A percentile compares a stretch with the other conserved stretches of the same genome.
phyloP scores from a whole-genome alignment of 495 filamentous ascomycete genomes.

The Penicillium parvum region DNA sequence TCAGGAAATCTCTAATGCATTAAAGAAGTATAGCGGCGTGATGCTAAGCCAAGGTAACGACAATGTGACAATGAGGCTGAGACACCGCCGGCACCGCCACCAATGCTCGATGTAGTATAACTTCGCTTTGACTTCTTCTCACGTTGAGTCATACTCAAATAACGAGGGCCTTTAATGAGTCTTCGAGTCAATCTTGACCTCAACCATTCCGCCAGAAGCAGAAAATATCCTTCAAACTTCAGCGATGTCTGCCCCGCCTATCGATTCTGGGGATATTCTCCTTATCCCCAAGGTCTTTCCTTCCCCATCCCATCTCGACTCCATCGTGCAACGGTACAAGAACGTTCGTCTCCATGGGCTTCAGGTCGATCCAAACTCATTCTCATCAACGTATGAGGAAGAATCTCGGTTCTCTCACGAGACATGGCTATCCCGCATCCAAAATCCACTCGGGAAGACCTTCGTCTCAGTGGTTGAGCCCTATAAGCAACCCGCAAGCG shows the following conservation, averaged over 20 bases:
- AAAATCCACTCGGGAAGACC: slow-evolving; percentile 40
- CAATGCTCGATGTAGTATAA: too few relatives aligned
- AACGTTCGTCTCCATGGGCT: slow-evolving; percentile 28
- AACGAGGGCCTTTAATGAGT: too few relatives aligned
- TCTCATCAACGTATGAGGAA: slow-evolving; percentile 44
- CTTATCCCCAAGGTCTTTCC: slow-evolving; percentile 16
- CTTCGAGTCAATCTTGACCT: too few relatives aligned
- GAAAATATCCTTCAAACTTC: background rate
- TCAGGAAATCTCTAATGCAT: too few relatives aligned
- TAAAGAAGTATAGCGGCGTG: too few relatives aligned
- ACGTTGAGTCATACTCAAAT: background rate
- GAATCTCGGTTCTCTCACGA: slow-evolving; percentile 40
- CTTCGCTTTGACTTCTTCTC: background rate
- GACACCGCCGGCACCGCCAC: too few relatives aligned
- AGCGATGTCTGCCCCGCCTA: slow-evolving; percentile 5
- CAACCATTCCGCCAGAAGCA: too few relatives aligned
- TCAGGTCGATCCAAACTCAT: slow-evolving; percentile 32
- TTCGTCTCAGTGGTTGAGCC: slow-evolving; percentile 33
- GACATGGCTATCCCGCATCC: slow-evolving; percentile 39
- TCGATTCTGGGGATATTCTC: slow-evolving; percentile 2
- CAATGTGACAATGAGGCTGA: background rate
- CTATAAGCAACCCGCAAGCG: slow-evolving; percentile 1
- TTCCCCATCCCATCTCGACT: slow-evolving; percentile 5
- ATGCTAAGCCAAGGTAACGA: too few relatives aligned
- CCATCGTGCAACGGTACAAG: slow-evolving; percentile 17